Conservation (phyloP, 352 stramenopile genomes). For the Globisporangium solare region DNA sequence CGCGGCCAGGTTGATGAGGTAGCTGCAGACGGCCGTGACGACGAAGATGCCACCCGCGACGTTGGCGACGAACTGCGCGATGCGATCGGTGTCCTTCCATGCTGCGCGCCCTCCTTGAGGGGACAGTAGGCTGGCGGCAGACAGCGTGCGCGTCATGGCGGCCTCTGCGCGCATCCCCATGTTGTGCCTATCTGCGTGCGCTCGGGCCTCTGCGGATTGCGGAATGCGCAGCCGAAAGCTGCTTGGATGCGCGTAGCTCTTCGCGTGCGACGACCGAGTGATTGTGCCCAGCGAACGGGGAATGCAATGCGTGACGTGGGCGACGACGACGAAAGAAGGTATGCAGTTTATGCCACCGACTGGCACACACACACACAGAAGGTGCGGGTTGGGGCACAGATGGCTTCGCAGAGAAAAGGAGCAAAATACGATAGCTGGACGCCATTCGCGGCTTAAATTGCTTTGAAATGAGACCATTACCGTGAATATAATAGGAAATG, state of each 20-base stretch:
- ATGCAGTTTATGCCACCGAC: slow-evolving; percentile 1
- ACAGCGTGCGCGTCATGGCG: background rate
- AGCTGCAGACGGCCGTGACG: slow-evolving; percentile 32
- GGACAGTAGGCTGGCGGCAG: background rate
- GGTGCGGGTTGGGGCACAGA: background rate
- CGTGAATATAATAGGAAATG: too few species aligned
- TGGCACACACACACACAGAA: slow-evolving; percentile 5
- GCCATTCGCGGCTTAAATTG: too few species aligned
- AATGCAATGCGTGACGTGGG: background rate
- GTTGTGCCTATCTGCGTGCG: background rate
- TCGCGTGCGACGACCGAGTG: background rate
- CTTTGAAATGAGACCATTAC: too few species aligned
- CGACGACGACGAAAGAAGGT: background rate
- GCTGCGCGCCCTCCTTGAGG: slow-evolving; percentile 1
- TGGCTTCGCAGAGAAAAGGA: too few species aligned
- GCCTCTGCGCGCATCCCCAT: too few species aligned
- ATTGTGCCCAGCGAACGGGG: background rate
- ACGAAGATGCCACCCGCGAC: slow-evolving; percentile 48
- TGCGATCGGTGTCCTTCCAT: slow-evolving; percentile 60
- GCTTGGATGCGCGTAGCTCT: background rate
- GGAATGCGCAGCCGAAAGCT: background rate
- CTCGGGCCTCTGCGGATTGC: background rate
- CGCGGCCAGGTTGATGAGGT: slow-evolving; percentile 24
- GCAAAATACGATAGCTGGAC: too few species aligned
- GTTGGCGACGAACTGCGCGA: slow-evolving; percentile 62